Evolutionary conservation across 148 eudicot species (phyloP), one percentile per base, ranked within the genome.

Genomic region (Talinum fruticosum): DNA sequence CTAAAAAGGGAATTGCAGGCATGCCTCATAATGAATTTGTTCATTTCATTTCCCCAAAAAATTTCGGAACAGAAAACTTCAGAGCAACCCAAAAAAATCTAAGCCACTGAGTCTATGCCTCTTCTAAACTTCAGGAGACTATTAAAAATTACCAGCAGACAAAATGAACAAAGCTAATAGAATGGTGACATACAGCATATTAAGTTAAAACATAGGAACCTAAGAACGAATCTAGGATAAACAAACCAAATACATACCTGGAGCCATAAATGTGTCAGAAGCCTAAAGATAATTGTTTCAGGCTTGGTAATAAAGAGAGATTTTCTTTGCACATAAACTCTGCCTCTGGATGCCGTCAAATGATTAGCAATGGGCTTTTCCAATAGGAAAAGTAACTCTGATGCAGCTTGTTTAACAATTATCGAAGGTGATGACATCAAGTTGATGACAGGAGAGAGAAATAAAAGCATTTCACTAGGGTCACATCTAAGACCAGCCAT

Each of bases 391-490:
- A 96, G 91, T 80, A 93, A 75, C 79, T 84, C 84, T 47, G 86
- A 79, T 64, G 95, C 95, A 5, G 88, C 94, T 87, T 86, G 84
- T 86, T 93, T 96, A 57, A 96, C 81, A 64, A 84, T 70, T 73
- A 72, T 88, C 73, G 95, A 93, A 79, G 98, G 94, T 73, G 95
- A 96, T 18, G 99, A 89, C 78, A 89, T 84, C 83, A 96, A 89
- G 75, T 85, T 87, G 84, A 96, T 87, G 78, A 85, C 75, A 80
- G 99, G 98, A 74, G 93, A 89, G 74, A 86, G 47, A 69, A 91
- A 86, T 54, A 91, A 72, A 51, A 87, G 86, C 84, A 84, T 87
- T 85, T 85, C 99, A 66, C 30, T 79, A 38, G 73, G 69, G 76
- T 75, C 74, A 68, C 77, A 32, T 76, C 84, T 66, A 74, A 34